Percentiles rank a stretch among this genome's conserved stretches.
phyloP scores from a whole-genome alignment of 345 rosid genomes.

The Hibiscus syriacus region DNA sequence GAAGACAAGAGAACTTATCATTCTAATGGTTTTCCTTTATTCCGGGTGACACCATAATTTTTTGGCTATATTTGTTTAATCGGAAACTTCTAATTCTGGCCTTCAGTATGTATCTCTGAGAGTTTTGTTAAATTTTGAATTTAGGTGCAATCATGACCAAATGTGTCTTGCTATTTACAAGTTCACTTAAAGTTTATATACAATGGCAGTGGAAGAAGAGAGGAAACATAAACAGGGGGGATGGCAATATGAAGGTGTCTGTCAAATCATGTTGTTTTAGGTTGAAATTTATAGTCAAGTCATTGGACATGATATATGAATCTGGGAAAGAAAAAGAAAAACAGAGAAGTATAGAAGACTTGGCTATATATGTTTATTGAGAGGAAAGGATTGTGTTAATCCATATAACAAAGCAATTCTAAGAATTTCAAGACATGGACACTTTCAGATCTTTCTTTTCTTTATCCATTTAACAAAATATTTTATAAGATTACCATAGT shows the following conservation, averaged over 20 bases:
- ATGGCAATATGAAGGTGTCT: not conserved
- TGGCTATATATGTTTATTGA: not conserved
- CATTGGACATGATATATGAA: too few relatives aligned
- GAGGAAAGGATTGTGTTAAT: not conserved
- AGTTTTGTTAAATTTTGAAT: too few relatives aligned
- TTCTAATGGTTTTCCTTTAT: conserved; percentile 3
- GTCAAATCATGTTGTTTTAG: too few relatives aligned
- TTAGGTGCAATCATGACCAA: not conserved
- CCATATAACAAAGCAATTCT: not conserved
- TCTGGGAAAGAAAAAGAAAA: too few relatives aligned
- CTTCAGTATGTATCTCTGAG: not conserved
- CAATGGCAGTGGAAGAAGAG: not conserved
- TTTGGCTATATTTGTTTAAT: not conserved
- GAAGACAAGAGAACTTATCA: not conserved
- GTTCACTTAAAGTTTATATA: not conserved
- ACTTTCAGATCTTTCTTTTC: not conserved
- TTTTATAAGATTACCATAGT: not conserved
- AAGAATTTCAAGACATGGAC: not conserved
- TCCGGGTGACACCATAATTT: not conserved
- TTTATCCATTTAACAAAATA: not conserved
- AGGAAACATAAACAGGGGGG: not conserved
- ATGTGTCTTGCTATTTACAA: not conserved
- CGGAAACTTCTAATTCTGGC: not conserved
- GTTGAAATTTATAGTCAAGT: too few relatives aligned
- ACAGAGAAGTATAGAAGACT: not conserved